Conservation (phyloP, 2,329 filamentous ascomycete genomes). For the Dactylonectria estremocensis region DNA sequence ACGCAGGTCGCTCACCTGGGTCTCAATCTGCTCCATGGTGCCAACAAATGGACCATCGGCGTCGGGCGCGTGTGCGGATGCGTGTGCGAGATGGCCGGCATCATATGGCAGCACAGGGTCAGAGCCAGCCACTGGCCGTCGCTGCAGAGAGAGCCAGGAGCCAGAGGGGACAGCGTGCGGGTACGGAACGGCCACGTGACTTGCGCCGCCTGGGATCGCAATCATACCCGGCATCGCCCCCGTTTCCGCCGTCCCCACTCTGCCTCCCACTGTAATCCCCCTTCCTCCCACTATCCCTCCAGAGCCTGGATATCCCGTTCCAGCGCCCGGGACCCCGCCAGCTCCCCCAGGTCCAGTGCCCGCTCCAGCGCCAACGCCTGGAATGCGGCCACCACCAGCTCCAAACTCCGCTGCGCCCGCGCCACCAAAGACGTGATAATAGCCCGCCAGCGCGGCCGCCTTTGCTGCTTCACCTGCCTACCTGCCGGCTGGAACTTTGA, state of each 20-base stretch:
- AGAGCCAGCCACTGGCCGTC: conserved; percentile 14
- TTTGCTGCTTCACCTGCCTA: conserved; percentile 3
- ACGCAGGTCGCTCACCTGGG: conserved; percentile 68
- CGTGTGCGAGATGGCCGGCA: conserved; percentile 25
- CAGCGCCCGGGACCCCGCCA: background rate
- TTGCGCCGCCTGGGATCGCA: conserved; percentile 23
- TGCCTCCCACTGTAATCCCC: background rate
- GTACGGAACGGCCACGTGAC: conserved; percentile 37
- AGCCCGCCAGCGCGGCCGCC: conserved; percentile 38
- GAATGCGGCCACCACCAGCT: conserved; percentile 17
- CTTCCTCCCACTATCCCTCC: conserved; percentile 10
- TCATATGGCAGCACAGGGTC: conserved; percentile 33
- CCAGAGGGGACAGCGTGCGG: background rate
- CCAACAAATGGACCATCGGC: conserved; percentile 44
- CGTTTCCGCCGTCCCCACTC: conserved; percentile 24
- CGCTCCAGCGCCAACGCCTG: conserved; percentile 15
- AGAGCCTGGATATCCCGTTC: background rate
- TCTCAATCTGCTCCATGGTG: conserved; percentile 69
- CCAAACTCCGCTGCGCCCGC: conserved; percentile 25
- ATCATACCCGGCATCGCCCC: conserved; percentile 30
- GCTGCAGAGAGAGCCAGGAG: conserved; percentile 8
- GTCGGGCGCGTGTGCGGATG: conserved; percentile 24
- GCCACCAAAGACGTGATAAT: conserved; percentile 40
- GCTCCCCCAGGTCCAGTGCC: background rate
- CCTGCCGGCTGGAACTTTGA: conserved; percentile 3